phyloP scores from a whole-genome alignment of 1,284 basidiomycete genomes.

The Cutaneotrichosporon sp. region DNA sequence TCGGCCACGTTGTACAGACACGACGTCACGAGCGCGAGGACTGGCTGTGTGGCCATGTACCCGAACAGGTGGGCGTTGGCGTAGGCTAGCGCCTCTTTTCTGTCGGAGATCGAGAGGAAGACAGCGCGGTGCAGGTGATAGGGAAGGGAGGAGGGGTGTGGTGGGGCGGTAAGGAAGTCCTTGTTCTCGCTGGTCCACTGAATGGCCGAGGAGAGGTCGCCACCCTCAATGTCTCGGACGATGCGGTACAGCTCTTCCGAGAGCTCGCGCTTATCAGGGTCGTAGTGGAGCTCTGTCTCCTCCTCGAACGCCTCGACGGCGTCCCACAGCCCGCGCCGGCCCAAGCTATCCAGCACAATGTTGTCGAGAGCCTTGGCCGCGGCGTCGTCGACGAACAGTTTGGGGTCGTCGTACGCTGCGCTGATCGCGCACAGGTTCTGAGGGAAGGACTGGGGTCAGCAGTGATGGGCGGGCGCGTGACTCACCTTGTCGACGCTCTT shows the following conservation, averaged over 20 bases:
- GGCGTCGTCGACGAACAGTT: conserved; percentile 42
- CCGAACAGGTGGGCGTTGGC: conserved; percentile 67
- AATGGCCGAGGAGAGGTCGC: conserved; percentile 72
- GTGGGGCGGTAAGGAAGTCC: conserved; percentile 65
- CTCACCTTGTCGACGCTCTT: conserved; percentile 85
- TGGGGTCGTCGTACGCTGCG: conserved; percentile 47
- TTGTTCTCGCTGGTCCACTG: conserved; percentile 74
- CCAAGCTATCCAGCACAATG: conserved; percentile 47
- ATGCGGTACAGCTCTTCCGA: conserved; percentile 75
- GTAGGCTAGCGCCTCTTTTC: conserved; percentile 66
- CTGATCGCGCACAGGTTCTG: conserved; percentile 46
- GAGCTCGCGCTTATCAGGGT: conserved; percentile 61
- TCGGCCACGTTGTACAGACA: conserved; percentile 58
- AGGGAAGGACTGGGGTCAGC: conserved; percentile 45
- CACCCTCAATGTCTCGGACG: conserved; percentile 65
- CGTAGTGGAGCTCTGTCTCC: conserved; percentile 68
- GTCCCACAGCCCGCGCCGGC: conserved; percentile 44
- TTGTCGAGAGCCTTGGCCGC: conserved; percentile 38
- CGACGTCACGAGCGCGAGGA: conserved; percentile 75
- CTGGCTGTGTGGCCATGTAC: conserved; percentile 72
- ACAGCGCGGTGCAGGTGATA: conserved; percentile 85
- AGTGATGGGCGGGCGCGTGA: background rate
- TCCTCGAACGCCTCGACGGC: conserved; percentile 43
- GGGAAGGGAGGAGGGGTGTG: conserved; percentile 68
- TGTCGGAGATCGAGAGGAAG: conserved; percentile 62